These are phyloP conservation scores for Ammopiptanthus mongolicus DNA, from an alignment of 306 rosid species.

Conservation along the genomic window DNA sequence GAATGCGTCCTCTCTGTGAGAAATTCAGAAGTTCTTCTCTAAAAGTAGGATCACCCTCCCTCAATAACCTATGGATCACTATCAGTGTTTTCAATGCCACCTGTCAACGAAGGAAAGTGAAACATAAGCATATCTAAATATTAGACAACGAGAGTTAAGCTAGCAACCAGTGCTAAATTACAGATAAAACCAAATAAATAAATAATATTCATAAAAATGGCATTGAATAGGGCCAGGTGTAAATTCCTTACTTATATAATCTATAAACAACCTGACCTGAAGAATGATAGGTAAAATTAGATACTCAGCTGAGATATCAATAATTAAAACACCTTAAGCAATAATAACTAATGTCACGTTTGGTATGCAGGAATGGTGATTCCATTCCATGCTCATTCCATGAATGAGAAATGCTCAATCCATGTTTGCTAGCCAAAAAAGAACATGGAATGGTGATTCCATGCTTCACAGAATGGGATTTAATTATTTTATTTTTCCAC, in stretches of 20 bases:
- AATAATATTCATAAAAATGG: not conserved
- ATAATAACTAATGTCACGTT: not conserved
- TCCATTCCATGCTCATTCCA: too few relatives aligned
- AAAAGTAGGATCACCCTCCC: constrained; percentile 97
- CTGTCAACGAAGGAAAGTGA: constrained; percentile 35
- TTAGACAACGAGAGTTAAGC: not conserved
- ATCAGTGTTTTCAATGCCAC: constrained; percentile 89
- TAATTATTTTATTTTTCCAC: too few relatives aligned
- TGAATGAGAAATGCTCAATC: not conserved
- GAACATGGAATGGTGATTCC: not conserved
- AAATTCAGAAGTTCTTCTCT: constrained; percentile 92
- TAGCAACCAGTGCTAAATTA: not conserved
- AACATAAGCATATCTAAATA: not conserved
- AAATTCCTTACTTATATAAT: not conserved
- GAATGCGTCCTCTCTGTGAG: constrained; percentile 79
- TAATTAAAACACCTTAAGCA: not conserved
- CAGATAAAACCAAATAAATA: not conserved
- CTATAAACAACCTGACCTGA: not conserved
- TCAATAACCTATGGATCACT: constrained; percentile 85
- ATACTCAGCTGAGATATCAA: not conserved
- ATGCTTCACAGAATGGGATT: not conserved
- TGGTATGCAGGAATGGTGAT: not conserved
- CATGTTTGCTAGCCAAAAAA: not conserved
- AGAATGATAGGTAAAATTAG: not conserved
- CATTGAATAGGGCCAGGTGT: not conserved